Percentiles rank a stretch among this genome's conserved stretches.
Conservation (phyloP, 331 rosid species). For the Malus hybrid region DNA sequence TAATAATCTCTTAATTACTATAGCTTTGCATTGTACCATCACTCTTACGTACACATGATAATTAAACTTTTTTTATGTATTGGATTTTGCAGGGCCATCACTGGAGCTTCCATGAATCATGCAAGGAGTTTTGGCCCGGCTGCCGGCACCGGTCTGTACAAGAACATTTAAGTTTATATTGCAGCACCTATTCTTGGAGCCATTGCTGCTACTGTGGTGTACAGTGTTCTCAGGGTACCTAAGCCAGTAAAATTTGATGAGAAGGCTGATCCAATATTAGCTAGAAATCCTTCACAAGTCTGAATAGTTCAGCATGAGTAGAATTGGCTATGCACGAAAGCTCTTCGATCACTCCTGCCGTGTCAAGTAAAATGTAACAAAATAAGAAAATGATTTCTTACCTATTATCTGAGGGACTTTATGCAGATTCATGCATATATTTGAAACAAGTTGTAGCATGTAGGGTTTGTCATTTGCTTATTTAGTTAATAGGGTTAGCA, state of each 20-base stretch:
- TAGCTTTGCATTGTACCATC: neutral
- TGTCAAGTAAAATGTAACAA: neutral
- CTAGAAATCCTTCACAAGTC: neutral
- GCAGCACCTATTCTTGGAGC: constrained; percentile 40
- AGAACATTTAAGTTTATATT: constrained; percentile 33
- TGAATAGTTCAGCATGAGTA: neutral
- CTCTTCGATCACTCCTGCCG: neutral
- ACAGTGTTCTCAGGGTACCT: constrained; percentile 18
- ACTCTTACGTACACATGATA: neutral
- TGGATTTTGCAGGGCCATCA: constrained; percentile 32
- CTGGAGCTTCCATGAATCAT: constrained; percentile 52
- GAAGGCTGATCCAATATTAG: neutral
- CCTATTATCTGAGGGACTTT: no score
- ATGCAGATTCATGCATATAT: no score
- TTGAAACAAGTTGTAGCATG: neutral
- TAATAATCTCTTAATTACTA: neutral
- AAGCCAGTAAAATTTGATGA: constrained; percentile 2
- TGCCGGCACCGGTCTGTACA: constrained; percentile 16
- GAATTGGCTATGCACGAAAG: neutral
- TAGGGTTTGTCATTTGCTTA: neutral
- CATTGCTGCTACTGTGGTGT: constrained; percentile 21
- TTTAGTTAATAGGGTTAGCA: no score
- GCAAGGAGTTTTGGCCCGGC: constrained; percentile 58
- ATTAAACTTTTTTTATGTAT: neutral
- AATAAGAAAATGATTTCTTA: neutral